Base-by-base conservation (phyloP, 2,329 filamentous ascomycete genomes). In the Aspergillus sp. region DNA sequence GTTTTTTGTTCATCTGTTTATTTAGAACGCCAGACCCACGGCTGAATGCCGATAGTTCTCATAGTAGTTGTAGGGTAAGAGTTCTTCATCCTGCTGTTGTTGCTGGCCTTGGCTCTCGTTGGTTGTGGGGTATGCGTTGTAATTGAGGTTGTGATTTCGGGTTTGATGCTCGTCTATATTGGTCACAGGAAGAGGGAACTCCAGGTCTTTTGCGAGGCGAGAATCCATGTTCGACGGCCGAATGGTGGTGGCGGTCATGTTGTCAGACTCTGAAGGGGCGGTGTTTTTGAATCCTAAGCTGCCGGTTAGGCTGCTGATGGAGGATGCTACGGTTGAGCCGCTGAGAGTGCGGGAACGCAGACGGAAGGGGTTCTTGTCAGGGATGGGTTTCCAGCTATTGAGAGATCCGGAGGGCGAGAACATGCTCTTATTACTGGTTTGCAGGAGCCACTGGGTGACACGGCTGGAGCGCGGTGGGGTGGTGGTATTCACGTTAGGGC, bases 1-100 rank as follows among this genome's bases (percentile, higher is more conserved):
- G 7, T 2, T 29, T 9, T 29, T 29, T 29, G 24, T 6, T 29
- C 26, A 29, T 29, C 26, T 26, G 12, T 9, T 46, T n/a, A 46
- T 47, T 67, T 63, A 75, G 58, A 73, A 75, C 6, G 73, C 73
- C 31, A 75, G 18, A 12, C 73, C 73, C 45, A 76, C 69, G 16
- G 64, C 55, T 2, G 70, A 66, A 11, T 66, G 64, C n/a, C 65
- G 63, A 56, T 69, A 65, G 24, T 59, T 55, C 42, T 61, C 46
- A n/a, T 60, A 58, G 31, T 60, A 56, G 26, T 58, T 51, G 32
- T 62, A 59, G 5, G 26, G 47, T 58, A 59, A 54, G 49, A 61
- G 52, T 45, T 59, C 61, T 36, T 46, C 59, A n/a, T 42, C 14
- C 12, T 42, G 47, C 2, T 51, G 47, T 49, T 61, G 45, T 29